Evolutionary conservation across 495 filamentous ascomycete genomes (phyloP), one percentile per base, ranked within the genome.

Genomic region (Penicillium diatomitis): DNA sequence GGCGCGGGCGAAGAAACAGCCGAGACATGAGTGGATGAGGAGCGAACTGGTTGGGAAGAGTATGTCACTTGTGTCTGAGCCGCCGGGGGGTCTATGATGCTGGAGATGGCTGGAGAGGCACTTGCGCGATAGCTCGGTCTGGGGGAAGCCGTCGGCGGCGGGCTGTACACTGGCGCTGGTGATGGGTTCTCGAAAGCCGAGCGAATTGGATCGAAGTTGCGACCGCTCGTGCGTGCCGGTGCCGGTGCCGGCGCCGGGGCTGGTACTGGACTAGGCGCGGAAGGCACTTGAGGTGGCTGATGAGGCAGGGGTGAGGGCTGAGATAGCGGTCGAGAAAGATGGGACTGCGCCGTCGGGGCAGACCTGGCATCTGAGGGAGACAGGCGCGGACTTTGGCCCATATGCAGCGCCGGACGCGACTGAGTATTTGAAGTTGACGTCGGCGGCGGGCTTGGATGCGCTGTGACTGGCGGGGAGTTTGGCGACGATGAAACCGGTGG

Each of bases 31-130:
- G 52, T 54, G 6, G 69, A 64, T 2, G 69, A 64, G 4, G 59
- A 57, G 41, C 69, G 69, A 5, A 61, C 50, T 7, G 60, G 61
- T 4, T 56, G 51, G 34, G 56, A 20, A 20, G 20, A 47, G 48
- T 66, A 71, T n/a, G 57, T 34, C 6, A 54, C 47, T 40, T 65
- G 71, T 63, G 44, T 69, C 32, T 65, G 47, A 67, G 61, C 8
- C 62, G 85, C 8, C 62, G 85, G 81, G 6, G 87, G 87, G 51
- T 96, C 89, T 37, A 95, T 89, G 34, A 95, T 75, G 62, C 87
- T 92, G 12, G 88, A 82, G 51, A 96, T 95, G 0, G 90, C 88
- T 6, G 90, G 88, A 28, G 90, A 95, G 12, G 86, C 85, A 61
- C 86, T 92, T 11, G 88, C 86, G 44, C 86, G 80, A 58, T 81